These are phyloP conservation scores for Trichoderma asperellum DNA, from an alignment of 2,329 filamentous ascomycete genomes.

Conservation along the genomic window DNA sequence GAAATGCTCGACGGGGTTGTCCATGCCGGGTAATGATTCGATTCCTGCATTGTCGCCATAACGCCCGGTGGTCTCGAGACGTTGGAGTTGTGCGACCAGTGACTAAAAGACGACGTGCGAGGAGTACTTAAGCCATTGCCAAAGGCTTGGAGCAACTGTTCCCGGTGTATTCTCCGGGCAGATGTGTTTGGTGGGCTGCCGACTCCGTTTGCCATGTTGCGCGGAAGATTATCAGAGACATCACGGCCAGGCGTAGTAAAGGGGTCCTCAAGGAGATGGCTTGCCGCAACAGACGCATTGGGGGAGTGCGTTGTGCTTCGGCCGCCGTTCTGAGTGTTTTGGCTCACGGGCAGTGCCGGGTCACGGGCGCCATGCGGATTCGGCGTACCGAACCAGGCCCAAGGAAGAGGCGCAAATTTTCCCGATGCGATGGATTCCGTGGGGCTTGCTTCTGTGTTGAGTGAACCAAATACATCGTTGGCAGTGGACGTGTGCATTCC, in stretches of 20 bases:
- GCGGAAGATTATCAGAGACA: slow-evolving; percentile 16
- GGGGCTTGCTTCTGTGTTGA: slow-evolving; percentile 42
- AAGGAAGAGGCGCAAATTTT: slow-evolving; percentile 50
- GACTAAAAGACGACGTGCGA: slow-evolving; percentile 40
- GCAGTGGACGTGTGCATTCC: slow-evolving; percentile 59
- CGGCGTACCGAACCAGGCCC: slow-evolving; percentile 53
- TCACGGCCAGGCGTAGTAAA: slow-evolving; percentile 39
- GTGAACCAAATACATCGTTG: slow-evolving; percentile 53
- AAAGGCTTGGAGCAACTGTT: slow-evolving; percentile 45
- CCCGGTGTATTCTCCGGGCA: slow-evolving; percentile 41
- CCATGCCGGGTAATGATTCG: slow-evolving; percentile 28
- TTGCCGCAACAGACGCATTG: slow-evolving; percentile 4
- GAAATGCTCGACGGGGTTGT: slow-evolving; percentile 39
- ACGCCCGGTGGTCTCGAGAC: slow-evolving; percentile 31
- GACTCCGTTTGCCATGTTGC: slow-evolving; percentile 17
- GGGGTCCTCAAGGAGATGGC: slow-evolving; percentile 38
- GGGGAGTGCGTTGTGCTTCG: slow-evolving; percentile 19
- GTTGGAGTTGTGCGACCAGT: slow-evolving; percentile 37
- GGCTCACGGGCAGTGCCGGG: slow-evolving; percentile 31
- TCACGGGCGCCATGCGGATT: slow-evolving; percentile 38
- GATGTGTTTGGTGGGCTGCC: slow-evolving; percentile 16
- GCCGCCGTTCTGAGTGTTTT: slow-evolving; percentile 36
- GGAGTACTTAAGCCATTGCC: slow-evolving; percentile 33
- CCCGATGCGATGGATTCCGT: slow-evolving; percentile 37
- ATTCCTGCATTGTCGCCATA: slow-evolving; percentile 32